phyloP scores from a whole-genome alignment of 2,329 filamentous ascomycete genomes.

The Sarocladium strictum region DNA sequence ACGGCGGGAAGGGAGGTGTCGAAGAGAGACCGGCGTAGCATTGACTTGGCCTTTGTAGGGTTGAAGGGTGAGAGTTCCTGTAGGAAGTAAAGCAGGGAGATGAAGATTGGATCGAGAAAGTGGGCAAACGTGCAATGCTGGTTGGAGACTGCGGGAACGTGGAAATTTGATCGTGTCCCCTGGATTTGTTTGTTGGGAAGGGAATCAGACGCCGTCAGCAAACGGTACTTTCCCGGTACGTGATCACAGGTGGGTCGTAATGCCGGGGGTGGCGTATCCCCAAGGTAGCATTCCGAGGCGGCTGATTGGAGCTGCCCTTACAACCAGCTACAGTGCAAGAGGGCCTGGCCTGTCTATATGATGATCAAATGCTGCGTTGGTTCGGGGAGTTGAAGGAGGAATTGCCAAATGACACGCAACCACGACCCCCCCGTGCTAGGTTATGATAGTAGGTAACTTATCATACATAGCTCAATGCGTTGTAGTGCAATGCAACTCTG shows the following conservation, averaged over 20 bases:
- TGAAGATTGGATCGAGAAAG: not conserved
- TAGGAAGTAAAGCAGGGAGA: not conserved
- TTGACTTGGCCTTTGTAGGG: not conserved
- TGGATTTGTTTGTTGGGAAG: slow-evolving; percentile 4
- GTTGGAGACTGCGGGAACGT: not conserved
- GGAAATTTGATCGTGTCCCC: slow-evolving; percentile 9
- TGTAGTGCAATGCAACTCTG: too few relatives aligned
- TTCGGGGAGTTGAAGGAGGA: too few relatives aligned
- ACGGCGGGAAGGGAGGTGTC: slow-evolving; percentile 7
- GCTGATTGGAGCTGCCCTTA: too few relatives aligned
- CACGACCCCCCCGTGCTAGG: too few relatives aligned
- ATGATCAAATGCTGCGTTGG: too few relatives aligned
- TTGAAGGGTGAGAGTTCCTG: not conserved
- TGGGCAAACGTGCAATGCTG: not conserved
- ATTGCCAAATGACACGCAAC: too few relatives aligned
- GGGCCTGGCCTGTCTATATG: too few relatives aligned
- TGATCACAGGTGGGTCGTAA: not conserved
- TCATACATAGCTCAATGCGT: too few relatives aligned
- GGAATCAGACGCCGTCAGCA: not conserved
- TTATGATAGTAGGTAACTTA: too few relatives aligned
- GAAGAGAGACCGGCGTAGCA: not conserved
- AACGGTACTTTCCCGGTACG: not conserved
- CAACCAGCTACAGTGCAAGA: too few relatives aligned
- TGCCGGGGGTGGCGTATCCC: not conserved
- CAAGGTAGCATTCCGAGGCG: not conserved